phyloP scores from a whole-genome alignment of 306 rosid genomes.

The Medicago arabica region DNA sequence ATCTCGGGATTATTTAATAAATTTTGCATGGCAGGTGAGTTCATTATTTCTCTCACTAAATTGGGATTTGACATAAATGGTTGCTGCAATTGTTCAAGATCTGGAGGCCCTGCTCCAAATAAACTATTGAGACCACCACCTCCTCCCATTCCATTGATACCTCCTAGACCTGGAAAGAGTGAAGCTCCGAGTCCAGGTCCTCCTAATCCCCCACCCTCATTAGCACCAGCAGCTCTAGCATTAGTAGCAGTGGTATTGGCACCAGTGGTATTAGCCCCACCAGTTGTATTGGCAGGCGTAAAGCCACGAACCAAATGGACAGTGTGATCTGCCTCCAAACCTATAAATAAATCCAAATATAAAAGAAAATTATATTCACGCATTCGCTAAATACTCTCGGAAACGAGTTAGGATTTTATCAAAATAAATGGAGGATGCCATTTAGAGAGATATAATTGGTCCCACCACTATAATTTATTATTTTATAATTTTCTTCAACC shows the following conservation, averaged over 20 bases:
- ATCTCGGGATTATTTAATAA: conserved; percentile 72
- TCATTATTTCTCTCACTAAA: conserved; percentile 76
- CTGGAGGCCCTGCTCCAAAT: conserved; percentile 72
- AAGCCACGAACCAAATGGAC: conserved; percentile 85
- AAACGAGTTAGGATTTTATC: no score
- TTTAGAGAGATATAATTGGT: no score
- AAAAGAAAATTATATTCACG: conserved; percentile 18
- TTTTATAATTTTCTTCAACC: no score
- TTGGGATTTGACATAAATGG: conserved; percentile 72
- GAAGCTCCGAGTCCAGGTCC: conserved; percentile 67
- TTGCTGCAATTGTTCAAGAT: conserved; percentile 82
- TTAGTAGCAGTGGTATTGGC: conserved; percentile 55
- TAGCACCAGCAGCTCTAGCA: conserved; percentile 57
- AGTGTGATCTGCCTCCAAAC: conserved; percentile 88
- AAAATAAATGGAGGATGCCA: no score
- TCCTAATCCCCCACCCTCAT: conserved; percentile 64
- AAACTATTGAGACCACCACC: conserved; percentile 58
- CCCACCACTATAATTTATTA: no score
- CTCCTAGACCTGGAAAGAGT: conserved; percentile 70
- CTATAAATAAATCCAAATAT: conserved; percentile 43
- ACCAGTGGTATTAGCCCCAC: conserved; percentile 53
- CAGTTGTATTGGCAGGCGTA: conserved; percentile 57
- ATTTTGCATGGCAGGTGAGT: conserved; percentile 78
- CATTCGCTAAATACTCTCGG: background rate
- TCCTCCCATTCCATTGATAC: conserved; percentile 60